These are phyloP conservation scores for Polytrichum formosum DNA, from an alignment of 225 moss, liverwort and hornwort species.

Conservation along the genomic window DNA sequence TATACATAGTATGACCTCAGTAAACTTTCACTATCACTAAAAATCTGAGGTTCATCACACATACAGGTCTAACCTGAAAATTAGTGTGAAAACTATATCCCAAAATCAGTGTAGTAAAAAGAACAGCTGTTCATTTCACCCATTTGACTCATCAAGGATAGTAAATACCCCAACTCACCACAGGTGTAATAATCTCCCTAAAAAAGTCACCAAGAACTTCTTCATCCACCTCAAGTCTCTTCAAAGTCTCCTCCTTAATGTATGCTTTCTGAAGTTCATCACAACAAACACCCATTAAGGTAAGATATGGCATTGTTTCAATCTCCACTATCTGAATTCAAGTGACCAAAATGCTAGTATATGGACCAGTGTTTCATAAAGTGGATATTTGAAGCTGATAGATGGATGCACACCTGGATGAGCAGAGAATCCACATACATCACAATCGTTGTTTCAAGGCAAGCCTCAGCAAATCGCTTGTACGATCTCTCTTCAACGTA, in stretches of 20 bases:
- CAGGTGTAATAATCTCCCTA: conserved; percentile 82
- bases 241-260: conserved; percentile 97
- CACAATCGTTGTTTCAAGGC: conserved; percentile 93
- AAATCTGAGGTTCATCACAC: too few relatives aligned
- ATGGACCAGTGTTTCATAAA: too few relatives aligned
- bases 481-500: conserved; percentile 95
- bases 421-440: conserved; percentile 93
- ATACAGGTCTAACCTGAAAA: not conserved
- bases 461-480: conserved; percentile 96
- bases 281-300: not conserved
- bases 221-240: conserved; percentile 97
- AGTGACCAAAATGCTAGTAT: too few relatives aligned
- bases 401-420: conserved; percentile 55
- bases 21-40: too few relatives aligned
- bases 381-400: too few relatives aligned
- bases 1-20: too few relatives aligned
- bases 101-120: too few relatives aligned
- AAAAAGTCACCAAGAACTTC: conserved; percentile 96
- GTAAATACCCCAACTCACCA: conserved; percentile 42
- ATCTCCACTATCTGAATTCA: not conserved
- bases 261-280: conserved; percentile 63
- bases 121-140: too few relatives aligned
- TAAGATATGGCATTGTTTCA: not conserved
- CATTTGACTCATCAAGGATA: too few relatives aligned
- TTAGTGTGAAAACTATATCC: not conserved